Percentiles rank a stretch among this genome's conserved stretches.
These are phyloP conservation scores for Diddensiella caesifluorescens DNA, from an alignment of 805 yeast genomes.

Conservation along the genomic window DNA sequence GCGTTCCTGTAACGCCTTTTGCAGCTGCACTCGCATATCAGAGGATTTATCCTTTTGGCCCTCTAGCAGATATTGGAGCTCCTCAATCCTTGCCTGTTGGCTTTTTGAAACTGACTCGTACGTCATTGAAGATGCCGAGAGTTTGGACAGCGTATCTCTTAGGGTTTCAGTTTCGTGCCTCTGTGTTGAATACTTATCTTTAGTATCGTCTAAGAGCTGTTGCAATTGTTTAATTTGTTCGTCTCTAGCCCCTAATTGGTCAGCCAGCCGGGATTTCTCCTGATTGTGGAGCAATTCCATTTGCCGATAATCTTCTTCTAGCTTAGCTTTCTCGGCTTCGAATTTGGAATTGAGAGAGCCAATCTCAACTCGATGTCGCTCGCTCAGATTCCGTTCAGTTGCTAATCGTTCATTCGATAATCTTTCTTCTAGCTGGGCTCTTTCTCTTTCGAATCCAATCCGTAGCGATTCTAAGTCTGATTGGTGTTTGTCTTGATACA, in stretches of 20 bases:
- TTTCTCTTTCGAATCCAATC: neutral
- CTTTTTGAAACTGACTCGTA: conserved; percentile 20
- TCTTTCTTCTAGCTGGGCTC: neutral
- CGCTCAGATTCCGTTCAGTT: no score
- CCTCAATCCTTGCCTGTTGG: conserved; percentile 18
- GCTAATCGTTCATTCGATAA: no score
- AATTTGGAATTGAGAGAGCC: no score
- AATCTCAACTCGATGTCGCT: no score
- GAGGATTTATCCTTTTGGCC: conserved; percentile 19
- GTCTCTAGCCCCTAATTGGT: conserved; percentile 18
- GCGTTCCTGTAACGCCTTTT: conserved; percentile 31
- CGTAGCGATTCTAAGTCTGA: neutral
- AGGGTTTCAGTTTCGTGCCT: conserved; percentile 26
- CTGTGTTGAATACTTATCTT: conserved; percentile 25
- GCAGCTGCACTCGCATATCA: conserved; percentile 20
- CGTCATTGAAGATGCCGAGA: conserved; percentile 24
- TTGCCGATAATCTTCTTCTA: conserved; percentile 28
- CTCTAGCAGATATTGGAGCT: conserved; percentile 19
- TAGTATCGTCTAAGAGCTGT: conserved; percentile 21
- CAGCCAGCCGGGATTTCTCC: conserved; percentile 26
- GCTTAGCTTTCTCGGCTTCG: conserved; percentile 25
- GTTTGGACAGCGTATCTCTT: conserved; percentile 29
- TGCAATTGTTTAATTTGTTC: conserved; percentile 12
- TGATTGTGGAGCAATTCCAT: conserved; percentile 23
- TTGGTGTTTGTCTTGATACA: neutral